A percentile compares a stretch with the other conserved stretches of the same genome.
Evolutionary conservation across 2,329 filamentous ascomycete genomes (phyloP).

Genomic region (Gaeumannomyces sp.): DNA sequence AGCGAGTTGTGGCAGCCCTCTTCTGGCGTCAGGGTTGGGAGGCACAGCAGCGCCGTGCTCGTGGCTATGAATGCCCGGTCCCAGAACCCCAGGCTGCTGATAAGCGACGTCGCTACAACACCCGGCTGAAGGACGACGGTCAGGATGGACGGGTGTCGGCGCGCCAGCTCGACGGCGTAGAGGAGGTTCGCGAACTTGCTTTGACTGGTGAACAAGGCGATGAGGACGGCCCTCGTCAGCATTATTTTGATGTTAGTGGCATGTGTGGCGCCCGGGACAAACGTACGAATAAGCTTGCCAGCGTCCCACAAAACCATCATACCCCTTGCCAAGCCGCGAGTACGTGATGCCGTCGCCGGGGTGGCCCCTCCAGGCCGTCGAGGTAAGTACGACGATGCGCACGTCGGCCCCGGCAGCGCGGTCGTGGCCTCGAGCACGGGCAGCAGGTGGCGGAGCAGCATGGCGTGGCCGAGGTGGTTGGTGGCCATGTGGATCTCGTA

Average conservation of each 20-base stretch:
- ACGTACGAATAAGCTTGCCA: constrained; percentile 22
- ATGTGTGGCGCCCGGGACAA: background rate
- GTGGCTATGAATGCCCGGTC: constrained; percentile 17
- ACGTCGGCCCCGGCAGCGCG: constrained; percentile 18
- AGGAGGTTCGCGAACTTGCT: constrained; percentile 24
- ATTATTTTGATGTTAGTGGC: background rate
- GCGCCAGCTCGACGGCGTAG: constrained; percentile 21
- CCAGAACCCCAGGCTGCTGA: constrained; percentile 14
- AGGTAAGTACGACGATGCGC: constrained; percentile 20
- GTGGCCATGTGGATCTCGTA: constrained; percentile 39
- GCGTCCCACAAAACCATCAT: constrained; percentile 16
- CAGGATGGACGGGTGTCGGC: constrained; percentile 20
- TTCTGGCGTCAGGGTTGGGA: constrained; percentile 20
- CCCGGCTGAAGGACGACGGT: constrained; percentile 22
- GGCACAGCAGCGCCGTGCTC: constrained; percentile 13
- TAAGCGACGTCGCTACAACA: constrained; percentile 22
- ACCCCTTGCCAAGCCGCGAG: constrained; percentile 18
- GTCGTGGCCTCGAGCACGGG: constrained; percentile 20
- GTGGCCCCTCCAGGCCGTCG: constrained; percentile 18
- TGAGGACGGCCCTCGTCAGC: background rate
- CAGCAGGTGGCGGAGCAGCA: constrained; percentile 30
- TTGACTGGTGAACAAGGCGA: constrained; percentile 30
- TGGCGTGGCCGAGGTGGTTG: constrained; percentile 39
- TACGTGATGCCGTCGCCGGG: constrained; percentile 20
- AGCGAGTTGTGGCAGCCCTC: constrained; percentile 33